These are phyloP conservation scores for Phytophthora brassicae DNA, from an alignment of 352 stramenopile species.

Conservation along the genomic window DNA sequence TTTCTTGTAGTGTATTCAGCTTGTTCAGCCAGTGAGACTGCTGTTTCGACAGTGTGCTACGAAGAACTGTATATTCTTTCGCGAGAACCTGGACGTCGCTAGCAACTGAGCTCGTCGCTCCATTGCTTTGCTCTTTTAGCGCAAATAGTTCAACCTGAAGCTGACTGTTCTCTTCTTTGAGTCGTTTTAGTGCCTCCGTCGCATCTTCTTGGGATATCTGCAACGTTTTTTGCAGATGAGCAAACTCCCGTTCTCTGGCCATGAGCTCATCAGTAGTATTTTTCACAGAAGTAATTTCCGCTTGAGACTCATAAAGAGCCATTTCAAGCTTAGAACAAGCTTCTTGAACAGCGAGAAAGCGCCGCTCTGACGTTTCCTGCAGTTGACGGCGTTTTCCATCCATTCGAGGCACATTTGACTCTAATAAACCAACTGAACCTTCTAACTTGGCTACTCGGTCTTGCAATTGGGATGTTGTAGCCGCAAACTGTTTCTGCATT, in stretches of 20 bases:
- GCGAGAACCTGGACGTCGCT: constrained; percentile 52
- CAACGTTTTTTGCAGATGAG: constrained; percentile 39
- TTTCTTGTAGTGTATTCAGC: constrained; percentile 43
- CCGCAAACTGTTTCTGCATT: constrained; percentile 30
- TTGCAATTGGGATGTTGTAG: constrained; percentile 26
- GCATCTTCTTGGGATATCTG: constrained; percentile 56
- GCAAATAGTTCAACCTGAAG: constrained; percentile 44
- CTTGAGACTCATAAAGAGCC: constrained; percentile 49
- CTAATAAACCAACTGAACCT: constrained; percentile 29
- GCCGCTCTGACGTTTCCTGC: constrained; percentile 40
- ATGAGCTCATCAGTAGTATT: constrained; percentile 48
- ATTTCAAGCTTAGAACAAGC: constrained; percentile 53
- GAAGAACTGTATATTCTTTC: constrained; percentile 39
- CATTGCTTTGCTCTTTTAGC: constrained; percentile 38
- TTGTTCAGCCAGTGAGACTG: constrained; percentile 43
- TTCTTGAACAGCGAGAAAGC: constrained; percentile 47
- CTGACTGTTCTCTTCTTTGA: constrained; percentile 43
- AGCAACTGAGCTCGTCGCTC: constrained; percentile 32
- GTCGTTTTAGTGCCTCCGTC: constrained; percentile 36
- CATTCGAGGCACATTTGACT: constrained; percentile 35
- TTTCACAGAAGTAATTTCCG: constrained; percentile 43
- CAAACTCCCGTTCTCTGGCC: constrained; percentile 45
- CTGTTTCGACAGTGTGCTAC: constrained; percentile 39
- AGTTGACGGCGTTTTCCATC: constrained; percentile 46
- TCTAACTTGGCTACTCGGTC: constrained; percentile 41